A percentile compares a stretch with the other conserved stretches of the same genome.
Evolutionary conservation across 2,329 filamentous ascomycete genomes (phyloP).

Genomic region (Cylindrodendrum hubeiense): DNA sequence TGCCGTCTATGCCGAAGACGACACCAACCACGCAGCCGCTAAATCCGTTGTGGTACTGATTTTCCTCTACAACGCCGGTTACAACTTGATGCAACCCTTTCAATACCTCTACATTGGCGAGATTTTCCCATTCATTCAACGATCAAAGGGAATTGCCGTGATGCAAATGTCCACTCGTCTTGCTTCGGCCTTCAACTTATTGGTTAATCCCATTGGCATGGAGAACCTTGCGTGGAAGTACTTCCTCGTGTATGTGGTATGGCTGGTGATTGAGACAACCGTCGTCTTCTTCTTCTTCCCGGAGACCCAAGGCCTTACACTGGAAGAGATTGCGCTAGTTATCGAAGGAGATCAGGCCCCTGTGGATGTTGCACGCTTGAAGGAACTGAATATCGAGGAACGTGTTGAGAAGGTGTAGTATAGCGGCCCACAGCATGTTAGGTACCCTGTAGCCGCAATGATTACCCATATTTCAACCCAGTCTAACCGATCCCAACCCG

Average conservation of each 20-base stretch:
- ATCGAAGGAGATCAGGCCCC: constrained; percentile 18
- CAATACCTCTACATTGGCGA: constrained; percentile 44
- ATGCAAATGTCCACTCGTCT: constrained; percentile 28
- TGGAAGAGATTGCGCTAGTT: constrained; percentile 16
- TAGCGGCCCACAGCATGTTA: too few relatives aligned
- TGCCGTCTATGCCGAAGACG: constrained; percentile 1
- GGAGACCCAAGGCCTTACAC: constrained; percentile 12
- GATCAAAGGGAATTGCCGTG: constrained; percentile 31
- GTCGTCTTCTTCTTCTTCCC: constrained; percentile 25
- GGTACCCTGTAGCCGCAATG: too few relatives aligned
- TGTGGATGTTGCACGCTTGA: constrained; percentile 12
- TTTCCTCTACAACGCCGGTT: constrained; percentile 53
- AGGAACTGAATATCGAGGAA: too few relatives aligned
- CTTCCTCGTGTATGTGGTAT: constrained; percentile 27
- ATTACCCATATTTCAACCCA: too few relatives aligned
- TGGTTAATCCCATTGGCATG: constrained; percentile 30
- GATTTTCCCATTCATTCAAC: constrained; percentile 40
- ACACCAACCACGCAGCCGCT: constrained; percentile 26
- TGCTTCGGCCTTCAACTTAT: constrained; percentile 31
- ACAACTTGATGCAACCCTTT: constrained; percentile 49
- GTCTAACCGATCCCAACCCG: too few relatives aligned
- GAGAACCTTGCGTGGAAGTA: constrained; percentile 29
- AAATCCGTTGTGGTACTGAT: constrained; percentile 49
- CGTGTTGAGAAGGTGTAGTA: too few relatives aligned
- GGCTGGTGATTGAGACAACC: constrained; percentile 14